These are phyloP conservation scores for Didymella keratinophila DNA, from an alignment of 2,329 filamentous ascomycete genomes.

Conservation along the genomic window DNA sequence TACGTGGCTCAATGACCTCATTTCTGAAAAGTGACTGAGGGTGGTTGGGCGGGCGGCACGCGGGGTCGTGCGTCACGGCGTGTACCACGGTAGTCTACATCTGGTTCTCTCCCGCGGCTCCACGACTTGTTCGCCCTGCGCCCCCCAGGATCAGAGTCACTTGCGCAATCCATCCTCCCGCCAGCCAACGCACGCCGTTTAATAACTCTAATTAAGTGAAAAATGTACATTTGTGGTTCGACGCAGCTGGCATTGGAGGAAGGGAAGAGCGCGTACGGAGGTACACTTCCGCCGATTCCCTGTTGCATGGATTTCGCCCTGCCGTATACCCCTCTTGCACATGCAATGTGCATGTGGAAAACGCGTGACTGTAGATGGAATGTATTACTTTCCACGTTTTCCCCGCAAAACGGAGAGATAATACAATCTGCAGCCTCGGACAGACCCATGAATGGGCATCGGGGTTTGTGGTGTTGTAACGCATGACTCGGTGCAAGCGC, in stretches of 20 bases:
- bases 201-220: constrained; percentile 7
- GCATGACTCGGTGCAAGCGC: constrained; percentile 18
- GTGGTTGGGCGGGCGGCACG: too few relatives aligned
- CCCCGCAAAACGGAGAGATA: constrained; percentile 17
- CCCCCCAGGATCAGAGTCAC: constrained; percentile 14
- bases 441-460: constrained; percentile 17
- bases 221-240: background rate
- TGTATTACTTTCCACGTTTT: constrained; percentile 11
- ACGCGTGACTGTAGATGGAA: constrained; percentile 6
- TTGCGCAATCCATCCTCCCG: constrained; percentile 22
- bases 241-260: constrained; percentile 3
- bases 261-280: background rate
- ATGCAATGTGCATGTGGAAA: constrained; percentile 11
- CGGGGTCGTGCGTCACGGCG: too few relatives aligned
- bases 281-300: constrained; percentile 6
- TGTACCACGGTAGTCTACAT: too few relatives aligned
- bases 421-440: constrained; percentile 14
- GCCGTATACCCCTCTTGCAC: constrained; percentile 10
- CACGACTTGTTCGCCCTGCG: constrained; percentile 14
- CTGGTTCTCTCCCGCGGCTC: constrained; percentile 14
- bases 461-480: constrained; percentile 13
- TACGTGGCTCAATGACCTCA: too few relatives aligned
- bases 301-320: constrained; percentile 6
- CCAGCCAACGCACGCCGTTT: constrained; percentile 19
- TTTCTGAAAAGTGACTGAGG: too few relatives aligned